Base-by-base conservation (phyloP, 139 green algal genomes). In the Chlamydomonas sp. region DNA sequence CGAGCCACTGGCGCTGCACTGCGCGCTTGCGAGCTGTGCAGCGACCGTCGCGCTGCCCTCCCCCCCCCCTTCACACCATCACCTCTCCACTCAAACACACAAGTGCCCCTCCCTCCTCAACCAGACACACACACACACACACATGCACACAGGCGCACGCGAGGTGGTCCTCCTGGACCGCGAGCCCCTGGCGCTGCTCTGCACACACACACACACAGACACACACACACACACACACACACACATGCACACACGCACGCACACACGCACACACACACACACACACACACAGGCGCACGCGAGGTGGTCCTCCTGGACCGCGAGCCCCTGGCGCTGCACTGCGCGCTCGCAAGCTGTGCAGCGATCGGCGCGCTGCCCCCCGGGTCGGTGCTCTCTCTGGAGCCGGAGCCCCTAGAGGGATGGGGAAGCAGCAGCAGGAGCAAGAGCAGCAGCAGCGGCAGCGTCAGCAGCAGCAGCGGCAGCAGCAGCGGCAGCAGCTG, bases 271-370 rank as follows among this genome's bases (percentile, higher is more conserved):
- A 66, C 58, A 66, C 29, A 66, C 58, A 66, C 28, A 70, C 39
- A 59, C n/a, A 35, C 26, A 10, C 22, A n/a, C n/a, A n/a, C 48
- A 30, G 47, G 58, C 49, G 10, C 66, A 20, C 43, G 48, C 35
- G 26, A 69, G 3, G 20, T 94, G 16, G 54, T 63, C 20, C 79
- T 95, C 63, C 63, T 90, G 6, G 90, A 96, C 73, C 73, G 89
- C 0, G 90, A 96, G 76, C 81, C 83, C 0, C 71, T 90, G 36
- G 85, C 88, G 3, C 81, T 95, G 49, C 72, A 90, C 70, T 96
- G 89, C 69, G 79, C 74, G 0, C 65, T 90, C 57, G 58, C 89
- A 26, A 86, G 71, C 29, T 85, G 82, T 2, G 48, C 37, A 13
- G 77, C 70, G 28, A 76, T 65, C 29, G 74, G 69, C 2, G 13